phyloP scores from a whole-genome alignment of 108 stramenopile genomes.

The Pseudonitzschia delicatissima region DNA sequence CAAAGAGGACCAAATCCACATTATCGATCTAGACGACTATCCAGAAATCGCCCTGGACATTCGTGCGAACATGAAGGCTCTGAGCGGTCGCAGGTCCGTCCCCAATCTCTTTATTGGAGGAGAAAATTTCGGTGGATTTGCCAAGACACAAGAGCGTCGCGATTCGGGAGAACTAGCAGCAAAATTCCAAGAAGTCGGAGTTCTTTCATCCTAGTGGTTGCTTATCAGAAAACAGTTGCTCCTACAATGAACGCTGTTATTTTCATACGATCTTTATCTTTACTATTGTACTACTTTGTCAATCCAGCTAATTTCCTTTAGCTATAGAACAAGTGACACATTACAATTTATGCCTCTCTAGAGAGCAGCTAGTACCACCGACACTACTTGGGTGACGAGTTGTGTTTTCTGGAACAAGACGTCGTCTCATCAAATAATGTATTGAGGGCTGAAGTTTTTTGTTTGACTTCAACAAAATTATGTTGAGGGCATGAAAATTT shows the following conservation, averaged over 20 bases:
- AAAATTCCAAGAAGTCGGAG: slow-evolving; percentile 21
- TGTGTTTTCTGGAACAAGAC: too few relatives aligned
- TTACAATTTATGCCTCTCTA: neutral
- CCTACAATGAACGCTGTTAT: neutral
- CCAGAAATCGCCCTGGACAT: slow-evolving; percentile 25
- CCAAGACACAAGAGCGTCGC: slow-evolving; percentile 32
- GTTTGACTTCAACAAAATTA: too few relatives aligned
- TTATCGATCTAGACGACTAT: slow-evolving; percentile 57
- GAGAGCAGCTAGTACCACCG: neutral
- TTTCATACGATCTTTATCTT: neutral
- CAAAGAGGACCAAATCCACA: slow-evolving; percentile 19
- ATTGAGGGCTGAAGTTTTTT: too few relatives aligned
- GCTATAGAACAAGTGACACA: neutral
- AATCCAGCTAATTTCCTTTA: too few relatives aligned
- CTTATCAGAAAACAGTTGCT: neutral
- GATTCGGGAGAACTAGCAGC: slow-evolving; percentile 17
- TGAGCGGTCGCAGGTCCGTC: slow-evolving; percentile 54
- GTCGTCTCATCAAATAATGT: too few relatives aligned
- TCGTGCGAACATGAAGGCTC: slow-evolving; percentile 42
- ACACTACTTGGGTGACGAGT: too few relatives aligned
- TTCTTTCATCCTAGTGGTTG: too few relatives aligned
- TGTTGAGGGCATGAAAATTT: too few relatives aligned
- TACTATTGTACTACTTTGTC: too few relatives aligned
- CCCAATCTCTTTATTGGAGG: slow-evolving; percentile 73
- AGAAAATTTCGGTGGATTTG: slow-evolving; percentile 60